Evolutionary conservation across 2,329 filamentous ascomycete genomes (phyloP).

Genomic region (Fonsecaea nubica): DNA sequence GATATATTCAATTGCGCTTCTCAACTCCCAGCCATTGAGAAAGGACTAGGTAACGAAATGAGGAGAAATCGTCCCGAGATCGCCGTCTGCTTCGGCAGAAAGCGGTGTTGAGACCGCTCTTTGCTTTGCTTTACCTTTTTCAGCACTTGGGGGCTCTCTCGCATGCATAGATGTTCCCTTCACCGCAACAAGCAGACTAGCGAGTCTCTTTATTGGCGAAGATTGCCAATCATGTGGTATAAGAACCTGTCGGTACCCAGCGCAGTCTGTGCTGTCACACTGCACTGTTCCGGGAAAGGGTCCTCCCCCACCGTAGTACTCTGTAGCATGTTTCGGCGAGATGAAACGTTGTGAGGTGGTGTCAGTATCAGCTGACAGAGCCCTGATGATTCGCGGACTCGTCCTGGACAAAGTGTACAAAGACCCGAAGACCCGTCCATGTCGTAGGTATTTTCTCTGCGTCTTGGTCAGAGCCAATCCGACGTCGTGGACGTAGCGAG

Average conservation of each 20-base stretch:
- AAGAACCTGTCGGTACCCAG: background rate
- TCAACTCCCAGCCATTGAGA: background rate
- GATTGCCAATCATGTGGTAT: background rate
- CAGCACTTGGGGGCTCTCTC: background rate
- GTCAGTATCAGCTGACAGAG: background rate
- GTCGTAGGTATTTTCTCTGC: background rate
- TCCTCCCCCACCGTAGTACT: background rate
- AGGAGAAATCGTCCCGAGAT: background rate
- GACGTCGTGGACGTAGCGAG: background rate
- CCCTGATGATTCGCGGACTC: background rate
- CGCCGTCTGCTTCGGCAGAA: slow-evolving; percentile 3
- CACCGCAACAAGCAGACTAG: background rate
- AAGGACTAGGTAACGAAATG: background rate
- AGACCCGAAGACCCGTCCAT: background rate
- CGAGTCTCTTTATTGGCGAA: background rate
- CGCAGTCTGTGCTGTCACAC: background rate
- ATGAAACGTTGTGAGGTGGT: background rate
- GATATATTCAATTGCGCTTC: background rate
- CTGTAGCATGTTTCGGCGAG: background rate
- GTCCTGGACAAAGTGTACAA: background rate
- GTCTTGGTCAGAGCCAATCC: background rate
- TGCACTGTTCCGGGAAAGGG: background rate
- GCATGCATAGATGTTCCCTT: background rate
- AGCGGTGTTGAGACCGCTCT: background rate
- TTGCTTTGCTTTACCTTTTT: background rate